Conservation (phyloP, 2,329 filamentous ascomycete species). For the Clarireedia hainanense region DNA sequence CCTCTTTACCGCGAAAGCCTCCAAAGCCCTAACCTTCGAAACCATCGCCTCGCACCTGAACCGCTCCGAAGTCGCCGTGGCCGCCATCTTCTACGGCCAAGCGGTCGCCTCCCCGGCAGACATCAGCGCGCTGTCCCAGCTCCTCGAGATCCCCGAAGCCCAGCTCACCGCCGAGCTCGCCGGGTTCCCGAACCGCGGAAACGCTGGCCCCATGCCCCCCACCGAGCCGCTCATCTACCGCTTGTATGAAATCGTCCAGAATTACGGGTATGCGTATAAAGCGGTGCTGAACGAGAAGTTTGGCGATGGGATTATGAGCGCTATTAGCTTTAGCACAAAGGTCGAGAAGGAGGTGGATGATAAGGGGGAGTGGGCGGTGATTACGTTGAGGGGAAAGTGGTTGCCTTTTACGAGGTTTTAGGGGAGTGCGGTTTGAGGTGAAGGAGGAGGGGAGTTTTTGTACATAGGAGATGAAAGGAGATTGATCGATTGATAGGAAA, state of each 20-base stretch:
- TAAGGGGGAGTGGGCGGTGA: slow-evolving; percentile 77
- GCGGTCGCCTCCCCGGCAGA: slow-evolving; percentile 66
- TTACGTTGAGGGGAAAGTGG: slow-evolving; percentile 79
- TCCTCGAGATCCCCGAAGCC: slow-evolving; percentile 53
- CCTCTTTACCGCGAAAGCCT: slow-evolving; percentile 75
- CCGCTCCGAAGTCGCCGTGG: slow-evolving; percentile 79
- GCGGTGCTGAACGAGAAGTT: slow-evolving; percentile 94
- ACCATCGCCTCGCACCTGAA: slow-evolving; percentile 65
- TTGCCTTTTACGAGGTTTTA: slow-evolving; percentile 28
- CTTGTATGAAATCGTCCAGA: slow-evolving; percentile 90
- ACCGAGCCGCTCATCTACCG: slow-evolving; percentile 83
- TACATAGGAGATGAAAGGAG: too few relatives aligned
- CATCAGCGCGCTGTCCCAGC: slow-evolving; percentile 53
- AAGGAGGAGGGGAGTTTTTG: not conserved
- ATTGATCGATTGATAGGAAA: too few relatives aligned
- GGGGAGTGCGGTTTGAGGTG: not conserved
- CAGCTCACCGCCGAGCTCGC: slow-evolving; percentile 54
- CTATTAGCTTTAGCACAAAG: slow-evolving; percentile 82
- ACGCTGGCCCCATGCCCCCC: slow-evolving; percentile 73
- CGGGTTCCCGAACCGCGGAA: slow-evolving; percentile 74
- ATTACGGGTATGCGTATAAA: slow-evolving; percentile 95
- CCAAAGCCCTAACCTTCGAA: slow-evolving; percentile 70
- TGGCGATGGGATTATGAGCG: slow-evolving; percentile 92
- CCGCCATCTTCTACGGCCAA: slow-evolving; percentile 88
- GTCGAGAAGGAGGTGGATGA: slow-evolving; percentile 91